Conservation (phyloP, 805 yeast species). For the Wickerhamiella hasegawae region DNA sequence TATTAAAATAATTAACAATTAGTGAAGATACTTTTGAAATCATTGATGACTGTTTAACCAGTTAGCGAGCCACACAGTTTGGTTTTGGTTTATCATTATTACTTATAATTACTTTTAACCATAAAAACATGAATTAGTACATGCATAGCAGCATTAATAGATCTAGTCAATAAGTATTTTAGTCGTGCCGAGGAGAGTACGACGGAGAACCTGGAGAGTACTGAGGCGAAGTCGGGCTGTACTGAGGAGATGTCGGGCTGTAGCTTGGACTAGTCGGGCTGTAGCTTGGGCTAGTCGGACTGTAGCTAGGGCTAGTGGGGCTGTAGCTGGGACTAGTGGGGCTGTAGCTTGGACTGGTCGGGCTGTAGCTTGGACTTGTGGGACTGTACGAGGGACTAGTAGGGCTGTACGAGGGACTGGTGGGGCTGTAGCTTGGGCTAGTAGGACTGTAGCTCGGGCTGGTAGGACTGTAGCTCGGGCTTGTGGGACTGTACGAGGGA, state of each 20-base stretch:
- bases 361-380: conserved; percentile 56
- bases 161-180: background rate
- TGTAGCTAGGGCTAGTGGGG: conserved; percentile 28
- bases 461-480: conserved; percentile 56
- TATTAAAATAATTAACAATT: conserved; percentile 4
- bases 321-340: conserved; percentile 59
- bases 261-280: background rate
- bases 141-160: background rate
- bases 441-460: conserved; percentile 43
- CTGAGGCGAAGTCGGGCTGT: background rate
- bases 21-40: conserved; percentile 5
- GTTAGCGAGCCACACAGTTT: too few species aligned
- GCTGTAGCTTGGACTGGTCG: conserved; percentile 54
- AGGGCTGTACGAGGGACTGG: conserved; percentile 47
- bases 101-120: too few species aligned
- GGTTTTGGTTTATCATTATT: too few species aligned
- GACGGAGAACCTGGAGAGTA: background rate
- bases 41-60: conserved; percentile 4
- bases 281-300: conserved; percentile 1
- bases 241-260: background rate
- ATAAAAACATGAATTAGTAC: background rate
- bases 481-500: conserved; percentile 50
- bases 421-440: conserved; percentile 45
- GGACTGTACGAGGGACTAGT: conserved; percentile 58
- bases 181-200: background rate